Percentiles rank a stretch among this genome's conserved stretches.
phyloP scores from a whole-genome alignment of 2,329 filamentous ascomycete genomes.

The Calonectria pteridis region DNA sequence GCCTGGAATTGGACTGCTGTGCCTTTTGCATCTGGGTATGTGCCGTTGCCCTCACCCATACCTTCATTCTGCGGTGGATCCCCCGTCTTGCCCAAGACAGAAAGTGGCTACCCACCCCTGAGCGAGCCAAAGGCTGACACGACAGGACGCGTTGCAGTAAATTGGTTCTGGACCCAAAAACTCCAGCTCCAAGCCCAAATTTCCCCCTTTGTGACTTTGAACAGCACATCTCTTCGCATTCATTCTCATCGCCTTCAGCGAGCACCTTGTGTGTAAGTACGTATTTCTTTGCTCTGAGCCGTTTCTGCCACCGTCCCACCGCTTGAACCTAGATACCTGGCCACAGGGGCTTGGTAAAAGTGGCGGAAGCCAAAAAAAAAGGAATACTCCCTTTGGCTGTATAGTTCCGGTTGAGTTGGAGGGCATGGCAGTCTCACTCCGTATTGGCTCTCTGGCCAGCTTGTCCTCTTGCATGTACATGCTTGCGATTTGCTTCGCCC shows the following conservation, averaged over 20 bases:
- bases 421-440: slow-evolving; percentile 26
- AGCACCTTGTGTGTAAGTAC: neutral
- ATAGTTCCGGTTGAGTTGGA: slow-evolving; percentile 21
- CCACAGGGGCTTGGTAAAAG: neutral
- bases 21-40: slow-evolving; percentile 10
- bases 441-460: slow-evolving; percentile 32
- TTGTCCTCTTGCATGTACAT: slow-evolving; percentile 35
- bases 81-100: neutral
- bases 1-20: neutral
- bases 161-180: slow-evolving; percentile 18
- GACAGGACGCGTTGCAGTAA: slow-evolving; percentile 21
- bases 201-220: slow-evolving; percentile 16
- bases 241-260: neutral
- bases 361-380: slow-evolving; percentile 13
- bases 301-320: neutral
- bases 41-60: neutral
- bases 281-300: neutral
- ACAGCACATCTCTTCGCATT: neutral
- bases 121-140: slow-evolving; percentile 19
- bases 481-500: neutral
- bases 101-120: slow-evolving; percentile 24
- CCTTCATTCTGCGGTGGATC: neutral
- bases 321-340: neutral
- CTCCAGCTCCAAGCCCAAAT: slow-evolving; percentile 1
- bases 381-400: slow-evolving; percentile 23